Percentiles rank a stretch among this genome's conserved stretches.
phyloP scores from a whole-genome alignment of 768 basidiomycete species.

The Pleurotus tuoliensis region DNA sequence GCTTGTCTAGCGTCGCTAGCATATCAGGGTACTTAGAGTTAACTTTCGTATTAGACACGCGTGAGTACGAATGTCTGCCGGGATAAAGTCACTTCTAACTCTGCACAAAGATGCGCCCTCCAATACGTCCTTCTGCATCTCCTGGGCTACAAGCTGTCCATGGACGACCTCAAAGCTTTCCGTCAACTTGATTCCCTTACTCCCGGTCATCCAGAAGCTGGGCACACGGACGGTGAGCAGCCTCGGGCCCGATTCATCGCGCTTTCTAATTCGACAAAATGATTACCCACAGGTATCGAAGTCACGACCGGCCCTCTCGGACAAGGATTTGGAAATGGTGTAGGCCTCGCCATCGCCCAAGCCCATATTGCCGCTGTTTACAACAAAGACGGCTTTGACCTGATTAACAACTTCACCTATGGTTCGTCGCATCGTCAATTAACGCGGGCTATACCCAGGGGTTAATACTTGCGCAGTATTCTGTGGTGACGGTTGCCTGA shows the following conservation, averaged over 20 bases:
- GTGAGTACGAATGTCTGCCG: conserved; percentile 39
- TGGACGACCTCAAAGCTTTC: conserved; percentile 93
- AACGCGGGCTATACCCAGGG: background rate
- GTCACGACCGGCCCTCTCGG: conserved; percentile 97
- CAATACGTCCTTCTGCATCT: conserved; percentile 93
- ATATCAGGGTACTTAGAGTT: conserved; percentile 10
- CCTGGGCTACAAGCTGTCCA: conserved; percentile 84
- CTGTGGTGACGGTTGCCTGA: conserved; percentile 92
- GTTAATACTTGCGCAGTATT: conserved; percentile 50
- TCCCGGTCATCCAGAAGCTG: conserved; percentile 87
- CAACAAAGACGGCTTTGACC: conserved; percentile 80
- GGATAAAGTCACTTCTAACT: conserved; percentile 5
- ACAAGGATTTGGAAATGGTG: conserved; percentile 90
- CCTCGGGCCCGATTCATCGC: background rate
- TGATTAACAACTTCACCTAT: conserved; percentile 88
- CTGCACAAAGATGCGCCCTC: conserved; percentile 69
- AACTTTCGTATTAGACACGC: conserved; percentile 52
- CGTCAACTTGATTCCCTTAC: conserved; percentile 88
- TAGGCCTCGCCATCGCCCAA: conserved; percentile 91
- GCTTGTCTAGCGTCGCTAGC: conserved; percentile 20
- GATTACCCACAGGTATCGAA: conserved; percentile 52
- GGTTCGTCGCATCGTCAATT: conserved; percentile 36
- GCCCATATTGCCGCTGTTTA: conserved; percentile 86
- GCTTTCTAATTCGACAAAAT: conserved; percentile 8
- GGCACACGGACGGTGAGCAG: conserved; percentile 45